Base-by-base conservation (phyloP, 371 early-diverging fungal species). In the Mucor circinelloides region DNA sequence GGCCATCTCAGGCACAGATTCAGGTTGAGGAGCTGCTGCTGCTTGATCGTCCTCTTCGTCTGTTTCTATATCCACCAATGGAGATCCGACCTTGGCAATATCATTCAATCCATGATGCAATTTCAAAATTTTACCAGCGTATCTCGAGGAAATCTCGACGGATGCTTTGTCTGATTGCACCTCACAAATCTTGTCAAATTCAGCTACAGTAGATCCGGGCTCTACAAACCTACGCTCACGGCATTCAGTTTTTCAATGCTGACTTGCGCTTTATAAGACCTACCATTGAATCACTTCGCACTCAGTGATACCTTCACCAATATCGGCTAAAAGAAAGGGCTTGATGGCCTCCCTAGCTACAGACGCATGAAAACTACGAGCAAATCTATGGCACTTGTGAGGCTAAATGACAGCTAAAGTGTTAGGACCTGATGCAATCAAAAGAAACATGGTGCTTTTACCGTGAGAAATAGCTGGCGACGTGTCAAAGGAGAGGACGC, bases 131-230 rank as follows among this genome's bases (percentile, higher is more conserved):
- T 83, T 87, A 44, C 99, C 99, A 60, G 95, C 90, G 73, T 87
- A 99, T 15, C 98, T 89, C 12, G 96, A 95, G 10, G 99, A 94
- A 78, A 99, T 98, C 76, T 99, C 98, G 17, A 97, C 98, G 0
- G 99, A 94, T 7, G 99, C 99, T 86, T 99, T 99, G 80, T 99
- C 99, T 7, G 94, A 94, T 71, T 98, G 98, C 15, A 99, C 98
- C 75, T 99, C 98, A 73, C 96, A 95, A 46, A 99, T 92, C 75
- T 91, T 93, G 73, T 95, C 92, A 76, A 99, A 99, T 85, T 98
- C 94, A 32, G 88, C 84, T n/a, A 99, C 90, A 36, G 78, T 80
- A 70, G 91, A 90, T 54, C 99, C 99, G 4, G 87, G 88, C 83
- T 99, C 92, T 42, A 98, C 93, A 68, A 94, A 94, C 95, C 94